phyloP scores from a whole-genome alignment of 2,329 filamentous ascomycete genomes.

The Cladosporium oxysporum region DNA sequence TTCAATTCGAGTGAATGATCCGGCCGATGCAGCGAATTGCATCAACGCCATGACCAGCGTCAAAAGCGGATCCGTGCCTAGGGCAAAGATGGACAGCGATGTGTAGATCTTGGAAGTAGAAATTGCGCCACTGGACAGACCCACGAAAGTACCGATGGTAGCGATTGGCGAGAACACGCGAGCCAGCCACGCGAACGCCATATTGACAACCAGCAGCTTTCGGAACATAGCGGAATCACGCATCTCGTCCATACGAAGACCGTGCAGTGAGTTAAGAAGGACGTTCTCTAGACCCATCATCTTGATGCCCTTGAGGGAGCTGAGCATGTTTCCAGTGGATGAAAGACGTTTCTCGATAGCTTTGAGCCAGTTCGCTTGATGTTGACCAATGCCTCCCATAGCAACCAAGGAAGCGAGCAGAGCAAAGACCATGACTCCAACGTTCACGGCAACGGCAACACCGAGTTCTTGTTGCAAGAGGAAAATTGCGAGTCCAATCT shows the following conservation, averaged over 20 bases:
- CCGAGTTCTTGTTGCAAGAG: conserved; percentile 26
- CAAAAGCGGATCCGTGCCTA: conserved; percentile 14
- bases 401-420: conserved; percentile 12
- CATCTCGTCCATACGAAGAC: conserved; percentile 19
- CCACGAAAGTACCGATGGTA: conserved; percentile 17
- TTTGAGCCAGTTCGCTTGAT: conserved; percentile 43
- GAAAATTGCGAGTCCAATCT: conserved; percentile 27
- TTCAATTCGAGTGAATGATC: conserved; percentile 16
- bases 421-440: conserved; percentile 21
- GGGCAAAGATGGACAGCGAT: conserved; percentile 16
- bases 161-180: conserved; percentile 14
- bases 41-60: conserved; percentile 19
- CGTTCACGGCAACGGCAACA: conserved; percentile 23
- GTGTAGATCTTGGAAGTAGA: conserved; percentile 15
- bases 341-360: conserved; percentile 48
- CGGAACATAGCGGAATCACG: conserved; percentile 16
- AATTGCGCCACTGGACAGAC: conserved; percentile 13
- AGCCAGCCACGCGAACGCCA: conserved; percentile 9
- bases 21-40: conserved; percentile 17
- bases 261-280: conserved; percentile 11
- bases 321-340: conserved; percentile 44
- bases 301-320: conserved; percentile 51
- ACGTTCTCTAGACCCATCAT: conserved; percentile 40
- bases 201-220: conserved; percentile 15
- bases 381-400: conserved; percentile 24